Base-by-base conservation (phyloP, 192 early-diverging fungal species). In the Backusella circina region DNA sequence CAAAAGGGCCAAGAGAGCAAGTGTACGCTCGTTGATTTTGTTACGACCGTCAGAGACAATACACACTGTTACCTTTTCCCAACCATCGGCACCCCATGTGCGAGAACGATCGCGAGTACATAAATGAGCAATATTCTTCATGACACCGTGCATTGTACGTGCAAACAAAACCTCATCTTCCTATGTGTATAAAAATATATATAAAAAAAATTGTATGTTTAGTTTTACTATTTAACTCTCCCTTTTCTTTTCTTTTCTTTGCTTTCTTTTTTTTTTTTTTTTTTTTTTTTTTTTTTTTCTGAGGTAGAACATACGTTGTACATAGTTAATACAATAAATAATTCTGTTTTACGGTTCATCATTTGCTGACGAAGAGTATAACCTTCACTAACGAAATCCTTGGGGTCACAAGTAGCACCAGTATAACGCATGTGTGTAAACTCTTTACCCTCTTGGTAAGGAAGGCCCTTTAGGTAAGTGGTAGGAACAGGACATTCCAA, bases 321-420 rank as follows among this genome's bases (percentile, higher is more conserved):
- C 93, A 95, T 95, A 28, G 93, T 95, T 18, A 95, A 84, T 8
- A 94, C 92, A 70, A 93, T 91, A 77, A 94, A 95, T 15, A 95
- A 77, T 74, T 94, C 92, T 9, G 93, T 94, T 38, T 84, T 81
- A 64, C 92, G 79, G 13, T 82, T 79, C 77, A 87, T 85, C 74
- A 92, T 86, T 75, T 86, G 85, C 77, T 86, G 92, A 13, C 94
- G 77, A 30, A 94, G 81, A 9, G 87, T 88, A 75, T 90, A 94
- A 31, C 88, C 87, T 54, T 86, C 77, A 12, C 76, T 32, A 31
- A 74, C 73, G 75, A 94, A 94, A 33, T 85, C 83, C 38, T 84
- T 77, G 1, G 89, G 89, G 72, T 90, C 88, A 76, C 90, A 92
- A 30, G 92, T 92, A 10, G 87, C 87, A 44, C 90, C 92, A 9